These are phyloP conservation scores for Candida fluviatilis DNA, from an alignment of 805 yeast species.

Conservation along the genomic window DNA sequence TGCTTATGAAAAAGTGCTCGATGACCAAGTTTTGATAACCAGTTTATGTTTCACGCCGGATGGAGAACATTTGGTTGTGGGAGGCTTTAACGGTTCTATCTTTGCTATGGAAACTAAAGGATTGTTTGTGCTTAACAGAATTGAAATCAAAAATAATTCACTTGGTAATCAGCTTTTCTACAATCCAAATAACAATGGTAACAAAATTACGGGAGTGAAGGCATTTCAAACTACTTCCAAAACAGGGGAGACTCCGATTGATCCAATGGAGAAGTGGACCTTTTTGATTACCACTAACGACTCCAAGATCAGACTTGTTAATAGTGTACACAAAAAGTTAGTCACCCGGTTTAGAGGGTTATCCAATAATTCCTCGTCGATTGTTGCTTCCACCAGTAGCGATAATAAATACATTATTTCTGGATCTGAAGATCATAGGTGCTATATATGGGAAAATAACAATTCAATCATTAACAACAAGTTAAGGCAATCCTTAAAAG, in stretches of 20 bases:
- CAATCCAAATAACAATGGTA: constrained; percentile 20
- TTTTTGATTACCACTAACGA: constrained; percentile 73
- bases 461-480: constrained; percentile 38
- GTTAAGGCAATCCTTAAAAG: constrained; percentile 31
- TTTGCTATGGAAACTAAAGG: constrained; percentile 61
- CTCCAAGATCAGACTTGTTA: constrained; percentile 67
- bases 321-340: constrained; percentile 48
- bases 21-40: constrained; percentile 65
- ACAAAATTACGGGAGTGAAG: constrained; percentile 73
- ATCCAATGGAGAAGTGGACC: constrained; percentile 23
- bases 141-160: constrained; percentile 28
- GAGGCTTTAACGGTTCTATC: constrained; percentile 75
- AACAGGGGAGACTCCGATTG: constrained; percentile 4
- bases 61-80: constrained; percentile 58
- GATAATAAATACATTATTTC: constrained; percentile 56
- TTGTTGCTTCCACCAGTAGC: constrained; percentile 60
- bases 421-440: constrained; percentile 87
- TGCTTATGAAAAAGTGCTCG: constrained; percentile 46
- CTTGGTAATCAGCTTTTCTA: constrained; percentile 21
- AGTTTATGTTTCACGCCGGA: constrained; percentile 70
- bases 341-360: constrained; percentile 72
- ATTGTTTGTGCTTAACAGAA: constrained; percentile 37
- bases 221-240: constrained; percentile 30
- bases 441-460: constrained; percentile 71
- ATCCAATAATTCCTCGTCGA: constrained; percentile 66